Evolutionary conservation across 1,139 yeast genomes (phyloP).

Genomic region (Kodamaea ohmeri): DNA sequence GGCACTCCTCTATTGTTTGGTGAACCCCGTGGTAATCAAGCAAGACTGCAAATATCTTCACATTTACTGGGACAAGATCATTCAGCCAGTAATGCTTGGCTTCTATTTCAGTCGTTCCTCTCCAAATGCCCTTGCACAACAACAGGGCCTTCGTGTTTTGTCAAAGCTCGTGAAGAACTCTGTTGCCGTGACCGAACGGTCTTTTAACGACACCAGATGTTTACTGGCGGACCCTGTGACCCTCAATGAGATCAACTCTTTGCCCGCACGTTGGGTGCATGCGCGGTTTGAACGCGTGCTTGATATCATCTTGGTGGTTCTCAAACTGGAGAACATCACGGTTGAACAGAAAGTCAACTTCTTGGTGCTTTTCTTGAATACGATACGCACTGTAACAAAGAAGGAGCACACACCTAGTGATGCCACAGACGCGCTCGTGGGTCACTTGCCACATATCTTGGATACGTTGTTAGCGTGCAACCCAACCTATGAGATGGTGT

Average conservation of each 20-base stretch:
- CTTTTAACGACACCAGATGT: slow-evolving; percentile 30
- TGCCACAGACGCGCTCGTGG: slow-evolving; percentile 32
- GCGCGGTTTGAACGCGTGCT: slow-evolving; percentile 32
- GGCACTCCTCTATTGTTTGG: slow-evolving; percentile 32
- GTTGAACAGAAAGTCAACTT: slow-evolving; percentile 27
- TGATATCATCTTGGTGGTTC: slow-evolving; percentile 24
- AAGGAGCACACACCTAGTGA: slow-evolving; percentile 30
- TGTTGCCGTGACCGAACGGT: slow-evolving; percentile 20
- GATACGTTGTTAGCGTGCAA: slow-evolving; percentile 21
- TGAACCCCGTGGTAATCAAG: slow-evolving; percentile 24
- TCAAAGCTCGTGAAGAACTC: slow-evolving; percentile 24
- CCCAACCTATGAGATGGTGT: slow-evolving; percentile 20
- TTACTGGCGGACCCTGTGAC: slow-evolving; percentile 33
- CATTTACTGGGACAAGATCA: slow-evolving; percentile 39
- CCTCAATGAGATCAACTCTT: slow-evolving; percentile 30
- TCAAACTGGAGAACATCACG: slow-evolving; percentile 24
- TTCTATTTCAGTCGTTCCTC: slow-evolving; percentile 33
- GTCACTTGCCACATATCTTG: slow-evolving; percentile 28
- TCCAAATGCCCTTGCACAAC: slow-evolving; percentile 25
- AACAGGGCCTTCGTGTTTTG: slow-evolving; percentile 27
- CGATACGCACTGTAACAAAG: slow-evolving; percentile 27
- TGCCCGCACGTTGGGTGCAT: slow-evolving; percentile 36
- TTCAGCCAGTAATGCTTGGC: slow-evolving; percentile 31
- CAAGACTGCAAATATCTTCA: slow-evolving; percentile 27
- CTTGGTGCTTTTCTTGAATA: slow-evolving; percentile 26